Percentiles rank a stretch among this genome's conserved stretches.
Conservation (phyloP, 768 basidiomycete genomes). For the Tremella yokohamensis region DNA sequence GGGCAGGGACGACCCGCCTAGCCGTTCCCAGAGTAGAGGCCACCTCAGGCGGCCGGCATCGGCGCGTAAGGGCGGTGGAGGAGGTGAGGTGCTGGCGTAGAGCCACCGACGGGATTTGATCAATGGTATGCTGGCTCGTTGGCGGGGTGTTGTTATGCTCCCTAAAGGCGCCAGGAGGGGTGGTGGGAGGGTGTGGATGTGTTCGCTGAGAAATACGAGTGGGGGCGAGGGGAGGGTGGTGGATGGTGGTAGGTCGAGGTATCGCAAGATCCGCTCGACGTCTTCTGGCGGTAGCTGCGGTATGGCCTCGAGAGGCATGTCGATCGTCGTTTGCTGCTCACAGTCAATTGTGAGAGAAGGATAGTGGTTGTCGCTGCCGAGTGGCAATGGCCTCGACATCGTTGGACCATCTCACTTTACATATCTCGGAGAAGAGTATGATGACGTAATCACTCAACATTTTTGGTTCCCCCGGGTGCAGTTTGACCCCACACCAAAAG, state of each 20-base stretch:
- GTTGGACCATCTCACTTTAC: too few species aligned
- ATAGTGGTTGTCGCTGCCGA: too few species aligned
- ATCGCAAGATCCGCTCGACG: conserved; percentile 25
- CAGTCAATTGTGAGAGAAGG: too few species aligned
- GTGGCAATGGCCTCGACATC: neutral
- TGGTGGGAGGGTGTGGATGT: conserved; percentile 33
- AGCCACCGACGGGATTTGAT: conserved; percentile 45
- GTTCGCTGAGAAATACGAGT: conserved; percentile 29
- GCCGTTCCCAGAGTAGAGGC: conserved; percentile 46
- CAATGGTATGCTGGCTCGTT: conserved; percentile 32
- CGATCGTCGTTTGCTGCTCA: neutral
- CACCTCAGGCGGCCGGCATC: conserved; percentile 33
- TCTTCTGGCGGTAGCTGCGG: conserved; percentile 25
- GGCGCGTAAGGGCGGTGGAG: conserved; percentile 11
- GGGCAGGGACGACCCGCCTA: conserved; percentile 33
- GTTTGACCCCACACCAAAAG: too few species aligned
- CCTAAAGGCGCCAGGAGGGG: conserved; percentile 27
- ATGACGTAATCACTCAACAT: conserved; percentile 13
- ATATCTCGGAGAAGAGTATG: neutral
- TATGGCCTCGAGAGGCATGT: neutral
- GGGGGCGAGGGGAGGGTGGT: conserved; percentile 30
- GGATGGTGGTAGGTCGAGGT: conserved; percentile 35
- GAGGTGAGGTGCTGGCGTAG: conserved; percentile 22
- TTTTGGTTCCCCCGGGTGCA: neutral
- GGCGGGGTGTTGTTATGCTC: conserved; percentile 26